phyloP scores from a whole-genome alignment of 208 protist species.

The Trypanosoma caninum region DNA sequence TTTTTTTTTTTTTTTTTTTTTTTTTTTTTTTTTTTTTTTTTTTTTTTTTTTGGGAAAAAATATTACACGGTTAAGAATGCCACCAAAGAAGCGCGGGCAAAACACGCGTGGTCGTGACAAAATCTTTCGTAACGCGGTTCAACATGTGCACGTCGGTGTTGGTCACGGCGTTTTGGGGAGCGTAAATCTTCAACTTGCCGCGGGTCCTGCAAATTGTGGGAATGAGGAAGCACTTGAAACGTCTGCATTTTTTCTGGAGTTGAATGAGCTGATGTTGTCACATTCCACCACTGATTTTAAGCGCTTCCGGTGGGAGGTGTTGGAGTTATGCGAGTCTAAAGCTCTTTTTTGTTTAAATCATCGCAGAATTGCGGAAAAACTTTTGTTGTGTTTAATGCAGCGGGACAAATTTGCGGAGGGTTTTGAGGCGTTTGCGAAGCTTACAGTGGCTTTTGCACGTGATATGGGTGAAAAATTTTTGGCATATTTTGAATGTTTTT shows the following conservation, averaged over 20 bases:
- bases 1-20: conserved; percentile 12
- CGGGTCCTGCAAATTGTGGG: conserved; percentile 9
- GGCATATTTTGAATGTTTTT: conserved; percentile 82
- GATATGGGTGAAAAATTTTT: conserved; percentile 75
- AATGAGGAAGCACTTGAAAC: conserved; percentile 6
- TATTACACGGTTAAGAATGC: conserved; percentile 33
- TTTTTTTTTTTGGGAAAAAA: background rate
- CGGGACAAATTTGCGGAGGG: conserved; percentile 53
- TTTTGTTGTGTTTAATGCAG: conserved; percentile 57
- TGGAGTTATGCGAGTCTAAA: conserved; percentile 61
- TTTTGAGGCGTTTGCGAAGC: conserved; percentile 76
- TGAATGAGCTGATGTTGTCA: conserved; percentile 79
- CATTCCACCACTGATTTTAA: conserved; percentile 85
- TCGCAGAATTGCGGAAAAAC: conserved; percentile 65
- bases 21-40: background rate
- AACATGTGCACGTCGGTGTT: conserved; percentile 86
- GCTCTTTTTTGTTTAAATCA: conserved; percentile 74
- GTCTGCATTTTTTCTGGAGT: conserved; percentile 71
- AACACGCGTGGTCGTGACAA: conserved; percentile 65
- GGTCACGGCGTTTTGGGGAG: conserved; percentile 80
- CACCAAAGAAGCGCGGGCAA: conserved; percentile 73
- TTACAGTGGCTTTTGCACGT: conserved; percentile 83
- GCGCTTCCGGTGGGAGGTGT: conserved; percentile 75
- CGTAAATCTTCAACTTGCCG: conserved; percentile 62
- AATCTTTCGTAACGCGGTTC: conserved; percentile 82